Evolutionary conservation across 192 early-diverging fungal genomes (phyloP), one percentile per base, ranked within the genome.

Genomic region (Funneliformis mosseae): DNA sequence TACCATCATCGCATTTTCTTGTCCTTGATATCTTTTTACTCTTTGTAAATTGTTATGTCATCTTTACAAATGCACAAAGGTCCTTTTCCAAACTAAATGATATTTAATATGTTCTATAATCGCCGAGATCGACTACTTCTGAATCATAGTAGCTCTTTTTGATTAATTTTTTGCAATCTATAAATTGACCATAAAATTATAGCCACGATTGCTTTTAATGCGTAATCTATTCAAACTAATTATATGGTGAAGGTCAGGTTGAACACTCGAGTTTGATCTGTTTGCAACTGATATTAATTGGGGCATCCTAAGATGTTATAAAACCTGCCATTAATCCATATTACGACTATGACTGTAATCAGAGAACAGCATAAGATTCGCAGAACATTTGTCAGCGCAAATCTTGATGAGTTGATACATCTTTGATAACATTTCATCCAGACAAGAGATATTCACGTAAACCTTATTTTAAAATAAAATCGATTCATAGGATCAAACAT

Each of bases 271-370:
- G 95, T 96, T 87, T 99, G 98, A 33, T 95, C 97, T 9, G 94
- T n/a, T 96, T 99, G 97, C 59, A 99, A 86, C 41, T n/a, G 88
- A 97, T 99, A 86, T 99, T 97, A 0, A 96, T 97, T 82, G n/a
- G 97, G 93, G 84, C 93, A 89, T 59, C 90, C 89, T 74, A 95
- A 21, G 95, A 93, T 78, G 94, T 92, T 64, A 9, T n/a, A n/a
- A n/a, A n/a, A 91, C 92, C 88, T 95, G 95, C 86, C 96, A 98
- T 88, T 99, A 97, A 89, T 99, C 98, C 96, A 99, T 98, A 88
- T 98, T 98, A 87, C 98, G 92, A 50, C 93, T 94, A 85, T 98
- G 98, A 88, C 98, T 99, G 73, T 95, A 95, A 83, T 99, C 98
- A 27, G 96, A 98, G 85, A 98, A 99, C 41, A 97, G 98, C 11